These are phyloP conservation scores for Orbilia quercus DNA, from an alignment of 2,329 filamentous ascomycete genomes.

Conservation along the genomic window DNA sequence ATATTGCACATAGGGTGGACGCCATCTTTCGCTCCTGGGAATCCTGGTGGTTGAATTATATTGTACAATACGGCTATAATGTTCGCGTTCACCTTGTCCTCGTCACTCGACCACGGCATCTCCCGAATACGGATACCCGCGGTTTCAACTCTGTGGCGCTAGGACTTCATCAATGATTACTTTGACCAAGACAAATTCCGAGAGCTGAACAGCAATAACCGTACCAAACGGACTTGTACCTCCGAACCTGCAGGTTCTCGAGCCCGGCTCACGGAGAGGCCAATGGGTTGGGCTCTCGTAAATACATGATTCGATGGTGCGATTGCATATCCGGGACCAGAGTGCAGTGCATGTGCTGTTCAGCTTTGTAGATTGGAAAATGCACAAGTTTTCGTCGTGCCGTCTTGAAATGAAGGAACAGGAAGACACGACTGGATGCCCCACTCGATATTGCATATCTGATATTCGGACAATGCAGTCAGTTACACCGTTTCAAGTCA, in stretches of 20 bases:
- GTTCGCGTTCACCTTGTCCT: background rate
- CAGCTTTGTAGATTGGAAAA: background rate
- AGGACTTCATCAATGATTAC: background rate
- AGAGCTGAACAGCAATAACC: background rate
- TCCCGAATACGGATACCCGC: background rate
- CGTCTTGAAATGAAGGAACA: background rate
- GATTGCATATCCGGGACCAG: background rate
- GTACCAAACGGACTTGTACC: background rate
- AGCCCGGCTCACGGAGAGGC: background rate
- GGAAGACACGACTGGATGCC: background rate
- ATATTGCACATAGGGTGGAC: background rate
- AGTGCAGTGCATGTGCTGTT: conserved; percentile 1
- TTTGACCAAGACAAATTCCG: background rate
- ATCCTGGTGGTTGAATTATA: background rate
- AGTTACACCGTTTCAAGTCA: conserved; percentile 14
- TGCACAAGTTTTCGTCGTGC: conserved; percentile 3
- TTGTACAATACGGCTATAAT: background rate
- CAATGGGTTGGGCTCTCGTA: background rate
- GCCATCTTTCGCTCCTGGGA: background rate
- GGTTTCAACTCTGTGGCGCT: background rate
- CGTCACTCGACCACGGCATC: background rate
- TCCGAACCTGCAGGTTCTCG: background rate
- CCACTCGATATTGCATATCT: conserved; percentile 2
- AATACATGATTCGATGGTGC: conserved; percentile 3
- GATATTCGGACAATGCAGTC: background rate